A percentile compares a stretch with the other conserved stretches of the same genome.
These are phyloP conservation scores for Verticillium albo-atrum DNA, from an alignment of 2,329 filamentous ascomycete genomes.

Conservation along the genomic window DNA sequence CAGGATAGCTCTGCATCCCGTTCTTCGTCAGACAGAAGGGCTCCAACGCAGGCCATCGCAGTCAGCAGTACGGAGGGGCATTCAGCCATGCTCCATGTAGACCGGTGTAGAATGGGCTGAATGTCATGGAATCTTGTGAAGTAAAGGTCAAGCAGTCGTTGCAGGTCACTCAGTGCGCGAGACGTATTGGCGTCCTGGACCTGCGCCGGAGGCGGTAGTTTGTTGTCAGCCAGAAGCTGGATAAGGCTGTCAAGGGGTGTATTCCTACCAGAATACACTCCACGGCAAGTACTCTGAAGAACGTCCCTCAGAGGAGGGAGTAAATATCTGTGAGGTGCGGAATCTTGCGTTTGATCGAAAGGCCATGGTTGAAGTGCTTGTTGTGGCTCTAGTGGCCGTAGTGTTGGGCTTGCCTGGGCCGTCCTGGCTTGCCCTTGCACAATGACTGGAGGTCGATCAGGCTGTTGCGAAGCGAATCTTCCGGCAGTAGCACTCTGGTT, in stretches of 20 bases:
- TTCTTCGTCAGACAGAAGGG: constrained; percentile 14
- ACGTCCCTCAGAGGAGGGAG: constrained; percentile 17
- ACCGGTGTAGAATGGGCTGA: constrained; percentile 22
- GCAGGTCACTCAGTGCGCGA: constrained; percentile 15
- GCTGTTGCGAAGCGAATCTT: background rate
- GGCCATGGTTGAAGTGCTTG: constrained; percentile 11
- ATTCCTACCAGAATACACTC: background rate
- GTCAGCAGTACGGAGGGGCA: constrained; percentile 19
- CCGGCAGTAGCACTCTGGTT: background rate
- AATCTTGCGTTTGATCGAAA: constrained; percentile 14
- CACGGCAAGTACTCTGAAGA: constrained; percentile 6
- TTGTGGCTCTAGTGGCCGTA: constrained; percentile 2
- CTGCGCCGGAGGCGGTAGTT: constrained; percentile 11
- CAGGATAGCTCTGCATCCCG: constrained; percentile 12
- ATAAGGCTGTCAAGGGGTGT: constrained; percentile 13
- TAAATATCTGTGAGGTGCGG: constrained; percentile 5
- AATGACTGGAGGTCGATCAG: background rate
- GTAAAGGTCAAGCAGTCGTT: constrained; percentile 17
- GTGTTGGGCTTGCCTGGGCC: background rate
- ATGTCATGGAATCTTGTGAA: constrained; percentile 21
- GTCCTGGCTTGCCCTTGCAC: background rate
- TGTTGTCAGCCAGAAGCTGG: constrained; percentile 17
- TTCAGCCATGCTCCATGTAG: constrained; percentile 18
- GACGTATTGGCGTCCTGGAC: constrained; percentile 7
- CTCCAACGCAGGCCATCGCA: constrained; percentile 24